These are phyloP conservation scores for Penicillium sp. DNA, from an alignment of 2,329 filamentous ascomycete genomes.

Conservation along the genomic window DNA sequence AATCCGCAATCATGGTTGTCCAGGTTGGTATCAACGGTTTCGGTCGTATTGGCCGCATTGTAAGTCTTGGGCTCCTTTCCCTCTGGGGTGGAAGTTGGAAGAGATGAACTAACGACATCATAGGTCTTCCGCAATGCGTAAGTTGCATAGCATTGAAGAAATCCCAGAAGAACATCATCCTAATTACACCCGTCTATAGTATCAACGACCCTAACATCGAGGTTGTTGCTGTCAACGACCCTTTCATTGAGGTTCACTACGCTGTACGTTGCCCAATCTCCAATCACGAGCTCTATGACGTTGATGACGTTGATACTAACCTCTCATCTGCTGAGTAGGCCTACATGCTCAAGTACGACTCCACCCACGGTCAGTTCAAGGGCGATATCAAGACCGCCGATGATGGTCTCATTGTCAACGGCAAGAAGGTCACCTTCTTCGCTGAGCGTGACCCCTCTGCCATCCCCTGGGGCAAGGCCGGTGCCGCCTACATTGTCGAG, in stretches of 20 bases:
- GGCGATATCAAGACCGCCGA: slow-evolving; percentile 71
- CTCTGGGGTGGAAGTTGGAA: background rate
- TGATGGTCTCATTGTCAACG: slow-evolving; percentile 79
- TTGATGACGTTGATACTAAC: background rate
- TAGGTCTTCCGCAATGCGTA: slow-evolving; percentile 93
- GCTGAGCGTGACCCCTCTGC: slow-evolving; percentile 80
- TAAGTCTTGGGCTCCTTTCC: slow-evolving; percentile 34
- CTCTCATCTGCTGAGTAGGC: slow-evolving; percentile 55
- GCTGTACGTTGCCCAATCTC: slow-evolving; percentile 68
- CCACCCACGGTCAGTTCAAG: slow-evolving; percentile 95
- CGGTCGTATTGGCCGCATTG: slow-evolving; percentile 97
- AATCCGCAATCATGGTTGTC: slow-evolving; percentile 34
- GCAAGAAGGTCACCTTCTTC: slow-evolving; percentile 95
- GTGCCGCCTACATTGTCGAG: slow-evolving; percentile 93
- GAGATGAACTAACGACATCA: slow-evolving; percentile 26
- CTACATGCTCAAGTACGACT: slow-evolving; percentile 99
- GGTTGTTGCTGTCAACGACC: slow-evolving; percentile 96
- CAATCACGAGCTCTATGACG: background rate
- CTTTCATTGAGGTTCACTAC: slow-evolving; percentile 97
- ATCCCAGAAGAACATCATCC: slow-evolving; percentile 9
- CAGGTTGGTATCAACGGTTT: slow-evolving; percentile 99
- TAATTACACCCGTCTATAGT: slow-evolving; percentile 48
- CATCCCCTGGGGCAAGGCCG: slow-evolving; percentile 88
- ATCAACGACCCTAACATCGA: slow-evolving; percentile 85
- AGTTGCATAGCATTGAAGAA: slow-evolving; percentile 36